Evolutionary conservation across 106 monocot genomes (phyloP), one percentile per base, ranked within the genome.

Genomic region (Xerophyta viscosa): DNA sequence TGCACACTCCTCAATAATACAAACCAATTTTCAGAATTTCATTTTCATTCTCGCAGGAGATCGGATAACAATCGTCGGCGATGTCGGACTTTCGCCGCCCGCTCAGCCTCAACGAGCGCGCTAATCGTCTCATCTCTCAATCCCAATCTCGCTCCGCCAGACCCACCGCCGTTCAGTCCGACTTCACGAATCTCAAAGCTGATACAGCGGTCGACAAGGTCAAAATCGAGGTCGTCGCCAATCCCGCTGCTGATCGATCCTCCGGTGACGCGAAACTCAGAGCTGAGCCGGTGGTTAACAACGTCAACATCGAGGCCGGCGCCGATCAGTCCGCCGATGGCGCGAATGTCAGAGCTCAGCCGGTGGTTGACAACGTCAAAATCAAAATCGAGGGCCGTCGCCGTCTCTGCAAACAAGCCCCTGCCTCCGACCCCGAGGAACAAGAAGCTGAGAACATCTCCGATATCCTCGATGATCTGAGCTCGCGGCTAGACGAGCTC

Each of bases 81-180:
- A 44, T 44, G 43, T 9, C 43, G 29, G 71, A 70, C n/a, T n/a
- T n/a, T 30, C 48, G 39, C 50, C 83, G 66, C 22, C 89, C 89
- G 20, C 80, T 86, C 65, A 90, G 98, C 46, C 96, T 98, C 52
- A 89, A 98, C 73, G 82, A 98, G 52, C 66, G 83, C 33, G 33
- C 33, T 23, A 52, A 76, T 44, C 53, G 69, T 26, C 66, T 62
- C 52, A 56, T 84, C 39, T 57, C 73, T 54, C 79, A 58, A 20
- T 58, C 48, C 45, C 66, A 87, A 37, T 77, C 87, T 10, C 57
- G 67, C 53, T 63, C 20, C 85, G 74, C 39, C 53, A 45, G 6
- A 23, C 63, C 41, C 45, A 49, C 7, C 51, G 67, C 22, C 48
- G 28, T n/a, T n/a, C 8, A 23, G 26, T 52, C 37, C 24, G 8